These are phyloP conservation scores for Pseudogymnoascus sp. DNA, from an alignment of 2,329 filamentous ascomycete genomes.

Conservation along the genomic window DNA sequence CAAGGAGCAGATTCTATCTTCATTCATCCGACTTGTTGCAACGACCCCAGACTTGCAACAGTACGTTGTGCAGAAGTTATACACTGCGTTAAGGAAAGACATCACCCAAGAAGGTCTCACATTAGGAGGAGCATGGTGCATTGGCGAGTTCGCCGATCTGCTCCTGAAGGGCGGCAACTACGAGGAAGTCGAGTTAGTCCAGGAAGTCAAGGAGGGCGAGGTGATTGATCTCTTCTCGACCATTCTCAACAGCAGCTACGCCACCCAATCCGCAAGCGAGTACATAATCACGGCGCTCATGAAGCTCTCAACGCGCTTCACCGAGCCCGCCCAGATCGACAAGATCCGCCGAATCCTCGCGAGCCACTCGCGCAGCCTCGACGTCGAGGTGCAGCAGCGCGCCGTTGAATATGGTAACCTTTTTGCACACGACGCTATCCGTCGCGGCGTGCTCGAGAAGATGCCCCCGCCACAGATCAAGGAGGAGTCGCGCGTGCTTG, in stretches of 20 bases:
- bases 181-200: slow-evolving; percentile 84
- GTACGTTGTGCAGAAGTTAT: slow-evolving; percentile 93
- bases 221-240: slow-evolving; percentile 87
- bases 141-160: slow-evolving; percentile 91
- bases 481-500: slow-evolving; percentile 85
- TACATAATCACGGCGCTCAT: slow-evolving; percentile 94
- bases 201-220: slow-evolving; percentile 75
- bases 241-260: slow-evolving; percentile 91
- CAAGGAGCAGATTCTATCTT: slow-evolving; percentile 95
- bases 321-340: slow-evolving; percentile 78
- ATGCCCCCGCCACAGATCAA: slow-evolving; percentile 98
- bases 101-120: slow-evolving; percentile 96
- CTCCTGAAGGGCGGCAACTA: slow-evolving; percentile 85
- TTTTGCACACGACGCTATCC: slow-evolving; percentile 83
- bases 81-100: slow-evolving; percentile 83
- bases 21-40: slow-evolving; percentile 90
- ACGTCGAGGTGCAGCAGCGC: slow-evolving; percentile 92
- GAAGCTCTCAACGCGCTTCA: slow-evolving; percentile 85
- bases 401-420: slow-evolving; percentile 92
- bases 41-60: slow-evolving; percentile 92
- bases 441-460: slow-evolving; percentile 85
- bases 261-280: slow-evolving; percentile 82
- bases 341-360: slow-evolving; percentile 73
- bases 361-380: slow-evolving; percentile 74
- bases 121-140: slow-evolving; percentile 90